Conservation (phyloP, 2,329 filamentous ascomycete species). For the Tolypocladium endophyticum region DNA sequence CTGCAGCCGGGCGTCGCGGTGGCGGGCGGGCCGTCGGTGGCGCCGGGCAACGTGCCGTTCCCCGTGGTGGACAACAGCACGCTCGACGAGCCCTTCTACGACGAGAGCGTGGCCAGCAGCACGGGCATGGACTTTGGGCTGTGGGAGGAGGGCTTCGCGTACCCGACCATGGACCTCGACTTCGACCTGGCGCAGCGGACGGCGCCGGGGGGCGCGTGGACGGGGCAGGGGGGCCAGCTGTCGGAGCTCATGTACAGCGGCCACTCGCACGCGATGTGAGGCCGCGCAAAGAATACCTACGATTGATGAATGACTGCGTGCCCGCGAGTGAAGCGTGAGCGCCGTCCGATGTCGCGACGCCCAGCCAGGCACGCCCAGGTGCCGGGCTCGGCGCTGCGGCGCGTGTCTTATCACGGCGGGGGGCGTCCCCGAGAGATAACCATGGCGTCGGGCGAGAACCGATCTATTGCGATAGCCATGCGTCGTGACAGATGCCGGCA, state of each 20-base stretch:
- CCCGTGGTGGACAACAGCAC: slow-evolving; percentile 16
- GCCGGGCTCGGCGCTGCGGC: no score
- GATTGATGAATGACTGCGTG: no score
- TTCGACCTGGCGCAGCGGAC: slow-evolving; percentile 20
- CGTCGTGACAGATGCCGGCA: no score
- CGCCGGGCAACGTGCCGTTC: slow-evolving; percentile 8
- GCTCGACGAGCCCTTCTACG: slow-evolving; percentile 17
- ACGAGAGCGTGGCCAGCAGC: slow-evolving; percentile 9
- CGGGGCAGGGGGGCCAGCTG: neutral
- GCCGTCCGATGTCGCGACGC: no score
- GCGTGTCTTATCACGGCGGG: neutral
- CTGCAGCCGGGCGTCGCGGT: neutral
- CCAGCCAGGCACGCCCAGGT: no score
- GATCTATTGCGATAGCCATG: neutral
- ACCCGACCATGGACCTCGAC: slow-evolving; percentile 20
- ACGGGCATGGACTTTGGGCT: slow-evolving; percentile 19
- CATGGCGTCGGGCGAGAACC: neutral
- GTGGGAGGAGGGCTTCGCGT: slow-evolving; percentile 27
- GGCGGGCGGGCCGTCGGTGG: neutral
- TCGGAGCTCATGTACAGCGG: slow-evolving; percentile 4
- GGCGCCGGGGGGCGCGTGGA: neutral
- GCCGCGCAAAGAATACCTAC: neutral
- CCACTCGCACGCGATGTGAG: neutral
- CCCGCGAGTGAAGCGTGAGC: no score
- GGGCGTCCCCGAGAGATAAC: neutral